phyloP scores from a whole-genome alignment of 176 grass and related monocot species.

The Echinochloa phyllopogon region DNA sequence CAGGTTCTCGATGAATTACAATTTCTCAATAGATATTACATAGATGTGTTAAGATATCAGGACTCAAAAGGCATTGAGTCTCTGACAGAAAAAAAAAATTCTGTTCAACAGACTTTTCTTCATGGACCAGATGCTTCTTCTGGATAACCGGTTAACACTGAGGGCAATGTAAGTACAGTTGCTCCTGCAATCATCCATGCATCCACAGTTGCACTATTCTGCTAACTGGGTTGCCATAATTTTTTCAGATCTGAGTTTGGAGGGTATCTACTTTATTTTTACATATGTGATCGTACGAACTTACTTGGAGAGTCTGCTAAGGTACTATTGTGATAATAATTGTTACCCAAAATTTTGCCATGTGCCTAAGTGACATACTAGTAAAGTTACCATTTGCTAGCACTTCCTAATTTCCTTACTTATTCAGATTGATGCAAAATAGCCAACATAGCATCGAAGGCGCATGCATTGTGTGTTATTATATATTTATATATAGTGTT shows the following conservation, averaged over 20 bases:
- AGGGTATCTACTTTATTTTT: slow-evolving; percentile 86
- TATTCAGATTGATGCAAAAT: slow-evolving; percentile 32
- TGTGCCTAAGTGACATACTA: slow-evolving; percentile 1
- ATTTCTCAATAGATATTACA: slow-evolving; percentile 20
- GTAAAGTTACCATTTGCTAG: slow-evolving; percentile 22
- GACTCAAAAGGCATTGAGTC: slow-evolving; percentile 26
- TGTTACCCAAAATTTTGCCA: slow-evolving; percentile 1
- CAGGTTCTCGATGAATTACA: slow-evolving; percentile 55
- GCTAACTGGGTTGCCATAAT: slow-evolving; percentile 37
- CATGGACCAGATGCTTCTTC: slow-evolving; percentile 76
- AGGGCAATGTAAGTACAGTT: slow-evolving; percentile 74
- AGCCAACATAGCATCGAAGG: not conserved
- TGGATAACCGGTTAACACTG: slow-evolving; percentile 80
- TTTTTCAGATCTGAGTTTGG: slow-evolving; percentile 93
- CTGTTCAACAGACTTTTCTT: slow-evolving; percentile 69
- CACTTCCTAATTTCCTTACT: slow-evolving; percentile 5
- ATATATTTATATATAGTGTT: slow-evolving; percentile 29
- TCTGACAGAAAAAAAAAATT: slow-evolving; percentile 32
- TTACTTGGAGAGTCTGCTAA: slow-evolving; percentile 89
- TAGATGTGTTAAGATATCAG: slow-evolving; percentile 37
- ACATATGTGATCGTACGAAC: slow-evolving; percentile 88
- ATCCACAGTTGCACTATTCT: slow-evolving; percentile 35
- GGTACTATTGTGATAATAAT: slow-evolving; percentile 55
- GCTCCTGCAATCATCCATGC: slow-evolving; percentile 14
- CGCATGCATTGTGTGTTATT: not conserved